These are phyloP conservation scores for Carallia pectinifolia DNA, from an alignment of 345 rosid genomes.

Conservation along the genomic window DNA sequence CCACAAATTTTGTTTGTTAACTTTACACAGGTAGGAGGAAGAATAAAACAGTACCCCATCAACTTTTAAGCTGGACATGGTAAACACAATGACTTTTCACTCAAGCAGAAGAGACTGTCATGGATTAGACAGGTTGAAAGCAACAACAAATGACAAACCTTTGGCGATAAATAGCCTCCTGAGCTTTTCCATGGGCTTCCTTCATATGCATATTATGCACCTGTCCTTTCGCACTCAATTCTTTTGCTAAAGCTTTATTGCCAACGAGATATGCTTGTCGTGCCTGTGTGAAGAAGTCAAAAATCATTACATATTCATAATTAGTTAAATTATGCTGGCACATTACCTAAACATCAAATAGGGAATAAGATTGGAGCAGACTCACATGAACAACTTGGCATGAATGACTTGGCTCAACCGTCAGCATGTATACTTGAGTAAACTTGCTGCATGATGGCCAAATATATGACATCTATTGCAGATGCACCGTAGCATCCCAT, in stretches of 20 bases:
- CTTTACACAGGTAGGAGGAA: neutral
- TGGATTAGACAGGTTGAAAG: neutral
- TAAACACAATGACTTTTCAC: neutral
- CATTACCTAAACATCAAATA: neutral
- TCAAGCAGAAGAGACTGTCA: neutral
- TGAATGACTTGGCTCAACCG: neutral
- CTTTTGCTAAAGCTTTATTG: constrained; percentile 92
- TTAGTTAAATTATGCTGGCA: neutral
- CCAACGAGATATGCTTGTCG: constrained; percentile 87
- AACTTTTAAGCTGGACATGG: neutral
- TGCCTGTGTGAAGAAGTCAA: constrained; percentile 48
- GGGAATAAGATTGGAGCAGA: constrained; percentile 1
- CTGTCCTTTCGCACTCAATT: constrained; percentile 90
- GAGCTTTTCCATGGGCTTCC: constrained; percentile 97
- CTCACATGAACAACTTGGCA: neutral
- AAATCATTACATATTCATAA: neutral
- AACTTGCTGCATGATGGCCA: constrained; percentile 10
- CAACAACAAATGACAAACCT: constrained; percentile 56
- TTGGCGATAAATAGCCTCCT: constrained; percentile 88
- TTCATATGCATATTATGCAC: constrained; percentile 89
- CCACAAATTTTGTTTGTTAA: neutral
- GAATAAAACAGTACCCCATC: neutral
- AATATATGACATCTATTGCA: neutral
- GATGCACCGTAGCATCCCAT: neutral
- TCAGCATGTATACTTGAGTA: neutral